Evolutionary conservation across 257 asterid genomes (phyloP).

Genomic region (Verbascum thapsus): DNA sequence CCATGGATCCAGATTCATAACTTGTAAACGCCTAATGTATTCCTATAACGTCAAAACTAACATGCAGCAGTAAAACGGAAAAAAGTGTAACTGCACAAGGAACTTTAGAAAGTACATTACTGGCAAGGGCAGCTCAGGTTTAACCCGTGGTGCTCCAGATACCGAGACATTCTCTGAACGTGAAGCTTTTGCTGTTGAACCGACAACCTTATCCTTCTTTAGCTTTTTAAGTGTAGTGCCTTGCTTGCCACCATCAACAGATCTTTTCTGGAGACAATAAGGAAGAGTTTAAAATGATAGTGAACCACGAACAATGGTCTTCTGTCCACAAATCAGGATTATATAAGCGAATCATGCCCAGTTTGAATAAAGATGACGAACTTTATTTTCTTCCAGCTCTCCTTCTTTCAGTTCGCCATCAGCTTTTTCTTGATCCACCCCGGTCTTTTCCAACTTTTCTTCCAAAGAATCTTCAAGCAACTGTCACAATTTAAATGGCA

Average conservation of each 20-base stretch:
- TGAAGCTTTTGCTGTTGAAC: slow-evolving; percentile 72
- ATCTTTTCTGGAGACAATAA: slow-evolving; percentile 58
- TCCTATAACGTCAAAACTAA: neutral
- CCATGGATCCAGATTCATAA: neutral
- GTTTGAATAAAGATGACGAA: slow-evolving; percentile 15
- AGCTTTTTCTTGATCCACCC: slow-evolving; percentile 72
- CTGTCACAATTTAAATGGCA: slow-evolving; percentile 48
- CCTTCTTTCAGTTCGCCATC: slow-evolving; percentile 82
- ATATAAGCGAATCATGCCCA: neutral
- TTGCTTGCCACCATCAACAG: slow-evolving; percentile 78
- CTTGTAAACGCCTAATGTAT: neutral
- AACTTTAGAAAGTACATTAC: slow-evolving; percentile 52
- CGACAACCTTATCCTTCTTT: slow-evolving; percentile 81
- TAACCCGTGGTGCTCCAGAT: slow-evolving; percentile 82
- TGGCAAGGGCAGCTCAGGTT: slow-evolving; percentile 86
- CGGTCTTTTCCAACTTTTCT: slow-evolving; percentile 85
- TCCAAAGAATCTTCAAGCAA: slow-evolving; percentile 93
- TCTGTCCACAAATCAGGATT: neutral
- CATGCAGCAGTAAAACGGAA: slow-evolving; percentile 5
- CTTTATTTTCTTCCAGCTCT: slow-evolving; percentile 90
- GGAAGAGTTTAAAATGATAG: slow-evolving; percentile 25
- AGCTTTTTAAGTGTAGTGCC: slow-evolving; percentile 65
- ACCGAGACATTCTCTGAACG: slow-evolving; percentile 64
- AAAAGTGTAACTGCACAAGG: slow-evolving; percentile 24
- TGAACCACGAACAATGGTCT: slow-evolving; percentile 11